Evolutionary conservation across 2,329 filamentous ascomycete species (phyloP).

Genomic region (Stemphylium lycopersici): DNA sequence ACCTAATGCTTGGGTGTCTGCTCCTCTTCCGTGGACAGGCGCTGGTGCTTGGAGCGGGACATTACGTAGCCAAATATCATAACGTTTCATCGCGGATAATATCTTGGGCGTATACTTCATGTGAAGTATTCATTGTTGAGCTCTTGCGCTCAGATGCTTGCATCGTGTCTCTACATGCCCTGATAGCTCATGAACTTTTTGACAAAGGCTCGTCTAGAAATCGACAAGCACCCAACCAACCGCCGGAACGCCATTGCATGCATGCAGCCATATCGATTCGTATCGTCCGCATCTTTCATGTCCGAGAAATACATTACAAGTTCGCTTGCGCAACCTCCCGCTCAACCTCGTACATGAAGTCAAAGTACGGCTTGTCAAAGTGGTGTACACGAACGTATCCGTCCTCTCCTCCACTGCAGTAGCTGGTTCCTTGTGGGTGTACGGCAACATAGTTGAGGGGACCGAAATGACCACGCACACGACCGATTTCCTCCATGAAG

Average conservation of each 20-base stretch:
- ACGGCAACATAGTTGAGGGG: conserved; percentile 95
- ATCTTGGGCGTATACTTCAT: not conserved
- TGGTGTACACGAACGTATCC: conserved; percentile 98
- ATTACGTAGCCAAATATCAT: not conserved
- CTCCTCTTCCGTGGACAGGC: conserved; percentile 20
- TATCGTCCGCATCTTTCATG: conserved; percentile 25
- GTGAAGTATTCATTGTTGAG: conserved; percentile 15
- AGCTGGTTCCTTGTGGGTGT: conserved; percentile 88
- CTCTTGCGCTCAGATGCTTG: conserved; percentile 7
- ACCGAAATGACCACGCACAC: conserved; percentile 96
- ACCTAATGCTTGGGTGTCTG: conserved; percentile 38
- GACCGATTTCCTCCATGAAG: conserved; percentile 97
- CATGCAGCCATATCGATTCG: conserved; percentile 33
- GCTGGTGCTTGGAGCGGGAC: conserved; percentile 29
- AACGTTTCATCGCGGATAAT: not conserved
- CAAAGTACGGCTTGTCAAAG: conserved; percentile 98
- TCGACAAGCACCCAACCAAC: conserved; percentile 23
- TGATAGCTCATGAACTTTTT: conserved; percentile 19
- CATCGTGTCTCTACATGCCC: conserved; percentile 5
- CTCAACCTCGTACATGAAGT: conserved; percentile 99
- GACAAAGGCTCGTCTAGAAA: conserved; percentile 15
- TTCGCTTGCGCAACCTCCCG: conserved; percentile 64
- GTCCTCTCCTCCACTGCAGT: conserved; percentile 95
- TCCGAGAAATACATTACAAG: conserved; percentile 34
- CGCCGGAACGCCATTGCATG: conserved; percentile 48